Percentiles rank a stretch among this genome's conserved stretches.
Evolutionary conservation across 2,329 filamentous ascomycete species (phyloP).

Genomic region (Ophiobolus disseminans): DNA sequence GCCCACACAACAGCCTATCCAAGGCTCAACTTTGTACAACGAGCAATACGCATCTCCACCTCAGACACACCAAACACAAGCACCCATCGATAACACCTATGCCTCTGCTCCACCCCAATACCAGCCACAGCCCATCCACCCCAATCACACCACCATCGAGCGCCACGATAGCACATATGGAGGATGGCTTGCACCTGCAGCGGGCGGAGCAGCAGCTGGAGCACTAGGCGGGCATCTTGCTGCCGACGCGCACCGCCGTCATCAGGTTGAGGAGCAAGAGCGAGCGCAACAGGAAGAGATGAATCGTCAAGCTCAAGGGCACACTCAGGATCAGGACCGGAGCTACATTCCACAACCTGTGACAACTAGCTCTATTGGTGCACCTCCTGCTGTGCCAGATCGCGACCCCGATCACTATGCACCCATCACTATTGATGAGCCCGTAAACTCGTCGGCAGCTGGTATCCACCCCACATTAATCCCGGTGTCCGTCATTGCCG

Average conservation of each 20-base stretch:
- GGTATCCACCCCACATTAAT: slow-evolving; percentile 5
- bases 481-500: slow-evolving; percentile 19
- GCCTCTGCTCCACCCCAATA: slow-evolving; percentile 5
- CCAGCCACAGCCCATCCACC: slow-evolving; percentile 7
- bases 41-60: slow-evolving; percentile 17
- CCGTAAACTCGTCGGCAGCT: slow-evolving; percentile 8
- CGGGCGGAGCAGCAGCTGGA: slow-evolving; percentile 55
- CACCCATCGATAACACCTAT: slow-evolving; percentile 2
- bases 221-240: slow-evolving; percentile 52
- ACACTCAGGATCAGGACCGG: slow-evolving; percentile 18
- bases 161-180: slow-evolving; percentile 56
- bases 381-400: slow-evolving; percentile 16
- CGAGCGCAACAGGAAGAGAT: slow-evolving; percentile 31
- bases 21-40: slow-evolving; percentile 1
- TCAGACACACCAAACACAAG: slow-evolving; percentile 5
- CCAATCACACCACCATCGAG: slow-evolving; percentile 16
- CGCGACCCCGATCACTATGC: slow-evolving; percentile 21
- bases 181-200: slow-evolving; percentile 63
- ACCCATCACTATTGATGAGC: slow-evolving; percentile 19
- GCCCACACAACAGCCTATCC: slow-evolving; percentile 16
- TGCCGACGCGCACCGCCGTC: slow-evolving; percentile 40
- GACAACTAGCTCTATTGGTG: slow-evolving; percentile 1
- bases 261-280: slow-evolving; percentile 38
- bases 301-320: slow-evolving; percentile 19
- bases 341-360: slow-evolving; percentile 7